A percentile compares a stretch with the other conserved stretches of the same genome.
Conservation (phyloP, 2,329 filamentous ascomycete genomes). For the Microascus cirrosus region DNA sequence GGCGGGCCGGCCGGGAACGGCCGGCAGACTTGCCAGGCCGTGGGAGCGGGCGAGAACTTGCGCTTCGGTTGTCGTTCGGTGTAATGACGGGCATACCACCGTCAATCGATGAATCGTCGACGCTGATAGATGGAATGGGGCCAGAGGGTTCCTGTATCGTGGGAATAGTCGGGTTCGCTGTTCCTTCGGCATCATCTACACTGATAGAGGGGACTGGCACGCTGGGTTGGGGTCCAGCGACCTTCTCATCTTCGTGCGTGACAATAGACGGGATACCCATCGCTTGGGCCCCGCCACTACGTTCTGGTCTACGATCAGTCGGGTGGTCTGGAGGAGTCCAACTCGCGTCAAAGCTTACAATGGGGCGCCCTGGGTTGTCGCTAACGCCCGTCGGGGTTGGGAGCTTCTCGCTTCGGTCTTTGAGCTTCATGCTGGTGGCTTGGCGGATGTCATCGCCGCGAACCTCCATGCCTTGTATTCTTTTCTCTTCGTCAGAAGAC, state of each 20-base stretch:
- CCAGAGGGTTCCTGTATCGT: slow-evolving; percentile 11
- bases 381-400: slow-evolving; percentile 86
- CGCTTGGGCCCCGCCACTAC: not conserved
- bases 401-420: slow-evolving; percentile 75
- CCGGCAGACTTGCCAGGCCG: slow-evolving; percentile 20
- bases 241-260: not conserved
- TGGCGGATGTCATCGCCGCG: slow-evolving; percentile 78
- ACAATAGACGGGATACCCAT: slow-evolving; percentile 7
- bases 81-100: not conserved
- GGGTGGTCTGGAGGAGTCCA: slow-evolving; percentile 65
- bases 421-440: slow-evolving; percentile 81
- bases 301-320: slow-evolving; percentile 52
- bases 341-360: slow-evolving; percentile 88
- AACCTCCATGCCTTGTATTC: slow-evolving; percentile 62
- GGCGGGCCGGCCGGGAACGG: slow-evolving; percentile 21
- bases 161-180: slow-evolving; percentile 24
- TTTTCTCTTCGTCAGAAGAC: slow-evolving; percentile 22
- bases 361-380: slow-evolving; percentile 79
- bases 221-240: slow-evolving; percentile 12
- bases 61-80: not conserved
- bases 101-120: not conserved
- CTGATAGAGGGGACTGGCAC: slow-evolving; percentile 27
- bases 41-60: slow-evolving; percentile 30
- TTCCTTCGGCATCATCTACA: slow-evolving; percentile 19
- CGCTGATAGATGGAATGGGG: not conserved